Base-by-base conservation (phyloP, 352 stramenopile species). In the Phytophthora palmivora region DNA sequence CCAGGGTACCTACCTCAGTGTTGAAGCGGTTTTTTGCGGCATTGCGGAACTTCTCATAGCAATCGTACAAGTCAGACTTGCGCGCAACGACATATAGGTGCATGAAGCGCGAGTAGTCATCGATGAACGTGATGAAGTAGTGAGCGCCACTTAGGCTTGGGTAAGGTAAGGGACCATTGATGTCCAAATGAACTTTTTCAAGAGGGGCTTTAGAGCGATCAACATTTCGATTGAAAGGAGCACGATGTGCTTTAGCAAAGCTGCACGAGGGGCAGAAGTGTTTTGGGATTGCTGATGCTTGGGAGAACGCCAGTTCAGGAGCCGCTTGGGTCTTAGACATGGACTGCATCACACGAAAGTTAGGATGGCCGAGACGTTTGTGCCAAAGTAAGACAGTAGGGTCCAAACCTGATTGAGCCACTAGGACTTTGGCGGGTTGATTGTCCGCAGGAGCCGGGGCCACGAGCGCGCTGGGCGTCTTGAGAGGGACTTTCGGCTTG, bases 191-290 rank as follows among this genome's bases (percentile, higher is more conserved):
- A n/a, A n/a, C n/a, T n/a, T n/a, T n/a, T n/a, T n/a, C n/a, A n/a
- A n/a, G n/a, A n/a, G n/a, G n/a, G n/a, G n/a, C n/a, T n/a, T n/a
- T n/a, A n/a, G n/a, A n/a, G n/a, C n/a, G n/a, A n/a, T n/a, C n/a
- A n/a, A n/a, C n/a, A n/a, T n/a, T n/a, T n/a, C n/a, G n/a, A 39
- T 52, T 52, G 32, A 52, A 60, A 9, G 52, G 52, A 60, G 52
- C 41, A 37, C 52, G 19, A 10, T 46, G 39, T n/a, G 39, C 51
- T 33, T 60, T 44, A 60, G 30, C 41, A 22, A 60, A 52, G 2
- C 51, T 46, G 14, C 41, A 60, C 30, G 30, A 52, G 6, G 41
- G 52, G 10, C 52, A 60, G 19, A 60, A 45, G 21, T 60, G 16
- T 12, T 38, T 39, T 0, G 30, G 30, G 52, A 52, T 60, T 21